These are phyloP conservation scores for Macrolepiota albuminosa DNA, from an alignment of 768 basidiomycete genomes.

Conservation along the genomic window DNA sequence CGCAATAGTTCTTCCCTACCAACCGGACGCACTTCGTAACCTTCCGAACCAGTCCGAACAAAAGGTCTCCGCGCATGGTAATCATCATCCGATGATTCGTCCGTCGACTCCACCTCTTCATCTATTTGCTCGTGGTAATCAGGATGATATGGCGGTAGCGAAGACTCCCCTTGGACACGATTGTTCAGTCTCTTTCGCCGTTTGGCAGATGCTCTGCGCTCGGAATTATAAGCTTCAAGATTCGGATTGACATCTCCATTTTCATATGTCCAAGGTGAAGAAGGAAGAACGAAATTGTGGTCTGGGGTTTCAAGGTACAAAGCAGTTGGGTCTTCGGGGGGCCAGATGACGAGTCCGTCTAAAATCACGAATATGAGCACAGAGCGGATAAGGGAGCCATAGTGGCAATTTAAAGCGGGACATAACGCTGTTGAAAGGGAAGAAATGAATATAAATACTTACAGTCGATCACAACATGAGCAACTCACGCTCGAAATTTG, in stretches of 20 bases:
- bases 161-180: constrained; percentile 32
- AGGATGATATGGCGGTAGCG: constrained; percentile 74
- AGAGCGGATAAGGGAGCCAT: background rate
- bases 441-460: constrained; percentile 1
- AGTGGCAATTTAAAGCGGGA: background rate
- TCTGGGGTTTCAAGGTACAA: constrained; percentile 25
- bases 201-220: constrained; percentile 14
- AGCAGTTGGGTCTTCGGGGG: constrained; percentile 62
- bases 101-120: constrained; percentile 2
- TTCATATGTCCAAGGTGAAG: constrained; percentile 84
- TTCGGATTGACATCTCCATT: constrained; percentile 72
- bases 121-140: constrained; percentile 48
- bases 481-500: constrained; percentile 6
- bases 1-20: constrained; percentile 62
- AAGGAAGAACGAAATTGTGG: constrained; percentile 42
- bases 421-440: background rate
- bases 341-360: constrained; percentile 48
- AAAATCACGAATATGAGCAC: background rate
- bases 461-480: constrained; percentile 2
- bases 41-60: constrained; percentile 75
- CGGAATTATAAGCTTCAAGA: constrained; percentile 59
- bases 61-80: constrained; percentile 20
- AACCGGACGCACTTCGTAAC: constrained; percentile 64
- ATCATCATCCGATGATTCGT: constrained; percentile 25
- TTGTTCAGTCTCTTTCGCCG: constrained; percentile 15